Percentiles rank a stretch among this genome's conserved stretches.
Conservation (phyloP, 805 yeast genomes). For the Wickerhamia fluorescens region DNA sequence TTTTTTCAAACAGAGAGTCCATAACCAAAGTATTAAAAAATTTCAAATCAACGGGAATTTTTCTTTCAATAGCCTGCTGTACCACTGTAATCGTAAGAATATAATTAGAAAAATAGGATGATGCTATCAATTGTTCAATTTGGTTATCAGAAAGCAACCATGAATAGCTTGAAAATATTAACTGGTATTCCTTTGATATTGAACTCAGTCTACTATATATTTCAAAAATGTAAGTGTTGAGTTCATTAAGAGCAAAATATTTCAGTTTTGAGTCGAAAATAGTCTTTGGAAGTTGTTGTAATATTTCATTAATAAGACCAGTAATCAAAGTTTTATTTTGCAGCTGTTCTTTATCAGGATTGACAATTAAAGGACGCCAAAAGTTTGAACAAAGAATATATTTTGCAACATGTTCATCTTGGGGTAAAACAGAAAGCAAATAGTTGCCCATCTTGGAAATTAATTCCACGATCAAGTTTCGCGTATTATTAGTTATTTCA, state of each 20-base stretch:
- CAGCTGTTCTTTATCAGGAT: slow-evolving; percentile 2
- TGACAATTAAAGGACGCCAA: slow-evolving; percentile 17
- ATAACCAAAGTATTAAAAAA: slow-evolving; percentile 1
- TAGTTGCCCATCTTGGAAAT: slow-evolving; percentile 41
- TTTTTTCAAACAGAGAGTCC: no score
- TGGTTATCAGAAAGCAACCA: slow-evolving; percentile 22
- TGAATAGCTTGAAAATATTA: slow-evolving; percentile 11
- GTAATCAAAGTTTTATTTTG: slow-evolving; percentile 21
- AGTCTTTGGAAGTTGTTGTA: slow-evolving; percentile 18
- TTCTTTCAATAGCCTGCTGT: slow-evolving; percentile 2
- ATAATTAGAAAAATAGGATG: slow-evolving; percentile 1
- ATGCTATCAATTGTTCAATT: slow-evolving; percentile 7
- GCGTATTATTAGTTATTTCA: slow-evolving; percentile 12
- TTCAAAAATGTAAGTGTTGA: slow-evolving; percentile 8
- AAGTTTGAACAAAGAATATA: slow-evolving; percentile 16
- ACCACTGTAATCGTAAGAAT: slow-evolving; percentile 3
- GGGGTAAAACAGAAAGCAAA: slow-evolving; percentile 9
- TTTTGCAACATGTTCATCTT: slow-evolving; percentile 8
- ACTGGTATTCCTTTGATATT: slow-evolving; percentile 10
- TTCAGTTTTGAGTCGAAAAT: no score
- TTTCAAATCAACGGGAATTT: background rate
- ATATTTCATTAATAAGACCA: slow-evolving; percentile 28
- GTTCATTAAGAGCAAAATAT: slow-evolving; percentile 5
- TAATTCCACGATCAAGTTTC: slow-evolving; percentile 24
- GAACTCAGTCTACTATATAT: slow-evolving; percentile 1